Evolutionary conservation across 352 stramenopile species (phyloP).

Genomic region (Phytophthora boehmeriae): DNA sequence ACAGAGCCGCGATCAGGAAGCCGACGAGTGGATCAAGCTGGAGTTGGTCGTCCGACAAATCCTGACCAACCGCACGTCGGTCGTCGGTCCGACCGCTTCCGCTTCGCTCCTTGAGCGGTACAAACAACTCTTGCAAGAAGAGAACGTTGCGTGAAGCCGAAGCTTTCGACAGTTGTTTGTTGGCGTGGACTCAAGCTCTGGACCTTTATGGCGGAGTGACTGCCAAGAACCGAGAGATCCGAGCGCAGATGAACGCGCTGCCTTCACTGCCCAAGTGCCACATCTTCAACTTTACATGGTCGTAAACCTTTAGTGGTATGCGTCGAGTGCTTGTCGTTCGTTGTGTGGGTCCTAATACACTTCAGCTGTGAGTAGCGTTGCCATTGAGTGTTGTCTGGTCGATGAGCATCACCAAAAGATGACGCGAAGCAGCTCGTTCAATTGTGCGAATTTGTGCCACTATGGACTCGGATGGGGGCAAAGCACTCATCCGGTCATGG

Average conservation of each 20-base stretch:
- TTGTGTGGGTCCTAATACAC: background rate
- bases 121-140: slow-evolving; percentile 29
- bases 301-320: background rate
- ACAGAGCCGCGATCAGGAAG: slow-evolving; percentile 10
- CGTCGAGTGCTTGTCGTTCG: slow-evolving; percentile 1
- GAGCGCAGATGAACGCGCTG: slow-evolving; percentile 35
- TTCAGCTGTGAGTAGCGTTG: background rate
- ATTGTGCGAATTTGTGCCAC: too few relatives aligned
- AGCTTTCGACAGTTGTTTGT: slow-evolving; percentile 16
- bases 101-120: slow-evolving; percentile 21
- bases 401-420: too few relatives aligned
- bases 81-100: slow-evolving; percentile 1
- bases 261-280: slow-evolving; percentile 24
- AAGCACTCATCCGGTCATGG: too few relatives aligned
- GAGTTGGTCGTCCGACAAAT: slow-evolving; percentile 25
- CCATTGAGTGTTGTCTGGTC: too few relatives aligned
- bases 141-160: slow-evolving; percentile 19
- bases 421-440: too few relatives aligned
- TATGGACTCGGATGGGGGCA: too few relatives aligned
- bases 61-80: slow-evolving; percentile 28
- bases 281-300: slow-evolving; percentile 42
- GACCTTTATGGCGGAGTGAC: slow-evolving; percentile 28
- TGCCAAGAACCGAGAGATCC: slow-evolving; percentile 19
- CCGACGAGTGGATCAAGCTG: slow-evolving; percentile 29
- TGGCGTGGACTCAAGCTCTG: slow-evolving; percentile 18